Percentiles rank a stretch among this genome's conserved stretches.
phyloP scores from a whole-genome alignment of 305 asterid species.

The Fraxinus platypoda region DNA sequence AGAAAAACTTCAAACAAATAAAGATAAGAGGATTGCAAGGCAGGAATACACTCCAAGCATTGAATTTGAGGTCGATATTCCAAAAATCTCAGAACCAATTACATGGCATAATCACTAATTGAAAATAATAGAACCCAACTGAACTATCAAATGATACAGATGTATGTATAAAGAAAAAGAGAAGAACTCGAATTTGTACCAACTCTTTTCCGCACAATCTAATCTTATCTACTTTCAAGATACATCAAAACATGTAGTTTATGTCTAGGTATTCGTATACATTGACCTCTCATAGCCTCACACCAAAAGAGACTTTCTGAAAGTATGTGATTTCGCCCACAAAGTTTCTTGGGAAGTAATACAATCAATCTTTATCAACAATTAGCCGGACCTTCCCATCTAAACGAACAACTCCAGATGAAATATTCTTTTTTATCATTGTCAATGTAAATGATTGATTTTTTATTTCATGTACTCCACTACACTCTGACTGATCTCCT shows the following conservation, averaged over 20 bases:
- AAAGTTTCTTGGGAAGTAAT: slow-evolving; percentile 5
- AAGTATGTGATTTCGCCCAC: not conserved
- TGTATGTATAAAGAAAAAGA: not conserved
- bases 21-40: not conserved
- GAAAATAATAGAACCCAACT: not conserved
- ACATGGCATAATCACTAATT: not conserved
- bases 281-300: not conserved
- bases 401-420: not conserved
- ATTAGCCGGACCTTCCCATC: slow-evolving; percentile 10
- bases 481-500: slow-evolving; percentile 71
- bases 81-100: not conserved
- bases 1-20: not conserved
- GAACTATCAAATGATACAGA: not conserved
- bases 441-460: slow-evolving; percentile 20
- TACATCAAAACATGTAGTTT: slow-evolving; percentile 16
- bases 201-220: not conserved
- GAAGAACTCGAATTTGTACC: not conserved
- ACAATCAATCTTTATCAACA: slow-evolving; percentile 29
- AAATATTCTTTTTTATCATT: slow-evolving; percentile 7
- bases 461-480: slow-evolving; percentile 61
- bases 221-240: slow-evolving; percentile 11
- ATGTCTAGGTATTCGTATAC: slow-evolving; percentile 4
- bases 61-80: not conserved
- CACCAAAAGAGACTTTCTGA: not conserved
- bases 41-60: not conserved